These are phyloP conservation scores for Myxozyma lipomycoides DNA, from an alignment of 805 yeast species.

Conservation along the genomic window DNA sequence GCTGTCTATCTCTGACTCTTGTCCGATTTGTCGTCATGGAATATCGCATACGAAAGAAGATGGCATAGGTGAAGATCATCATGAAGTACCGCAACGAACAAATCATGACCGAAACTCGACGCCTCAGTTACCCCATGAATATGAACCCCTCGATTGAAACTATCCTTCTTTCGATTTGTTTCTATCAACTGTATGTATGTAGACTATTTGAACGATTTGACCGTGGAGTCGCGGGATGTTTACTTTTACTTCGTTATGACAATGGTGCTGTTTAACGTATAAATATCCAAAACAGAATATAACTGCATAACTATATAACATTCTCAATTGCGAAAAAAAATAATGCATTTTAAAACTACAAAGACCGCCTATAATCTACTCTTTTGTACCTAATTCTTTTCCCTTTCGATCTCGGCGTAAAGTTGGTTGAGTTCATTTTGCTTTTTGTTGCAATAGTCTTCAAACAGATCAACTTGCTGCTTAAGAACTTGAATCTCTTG, in stretches of 20 bases:
- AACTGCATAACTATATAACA: no score
- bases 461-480: constrained; percentile 68
- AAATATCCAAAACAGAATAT: neutral
- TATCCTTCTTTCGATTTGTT: neutral
- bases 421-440: constrained; percentile 55
- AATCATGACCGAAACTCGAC: neutral
- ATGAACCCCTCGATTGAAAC: neutral
- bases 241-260: neutral
- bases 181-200: no score
- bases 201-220: neutral
- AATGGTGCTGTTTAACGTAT: neutral
- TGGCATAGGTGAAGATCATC: no score
- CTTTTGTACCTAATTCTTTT: constrained; percentile 5
- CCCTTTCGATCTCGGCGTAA: constrained; percentile 32
- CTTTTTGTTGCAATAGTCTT: constrained; percentile 61
- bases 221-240: no score
- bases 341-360: no score
- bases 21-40: constrained; percentile 26
- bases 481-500: constrained; percentile 65
- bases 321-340: no score
- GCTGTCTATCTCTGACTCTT: constrained; percentile 27
- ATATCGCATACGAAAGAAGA: constrained; percentile 6
- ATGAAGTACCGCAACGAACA: no score
- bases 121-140: neutral
- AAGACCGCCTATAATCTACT: no score